Evolutionary conservation across 495 filamentous ascomycete genomes (phyloP).

Genomic region (Hypoxylon lienhwacheense): DNA sequence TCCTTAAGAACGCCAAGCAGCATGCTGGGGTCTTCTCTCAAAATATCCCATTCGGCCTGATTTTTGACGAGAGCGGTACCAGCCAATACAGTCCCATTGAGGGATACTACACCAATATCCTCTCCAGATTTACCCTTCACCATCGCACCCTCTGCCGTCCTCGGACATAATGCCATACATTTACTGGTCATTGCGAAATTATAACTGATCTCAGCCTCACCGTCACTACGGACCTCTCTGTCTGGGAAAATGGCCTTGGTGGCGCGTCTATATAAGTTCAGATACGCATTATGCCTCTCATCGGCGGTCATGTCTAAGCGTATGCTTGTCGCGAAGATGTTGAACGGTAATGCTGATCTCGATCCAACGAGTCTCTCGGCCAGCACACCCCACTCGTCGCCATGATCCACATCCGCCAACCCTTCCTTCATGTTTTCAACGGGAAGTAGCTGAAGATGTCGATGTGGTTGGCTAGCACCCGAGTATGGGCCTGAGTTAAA

Average conservation of each 20-base stretch:
- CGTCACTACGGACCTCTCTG: slow-evolving; percentile 32
- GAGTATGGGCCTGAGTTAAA: slow-evolving; percentile 79
- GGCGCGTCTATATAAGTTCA: slow-evolving; percentile 59
- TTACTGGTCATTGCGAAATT: slow-evolving; percentile 75
- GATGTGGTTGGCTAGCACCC: slow-evolving; percentile 78
- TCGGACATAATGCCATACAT: slow-evolving; percentile 69
- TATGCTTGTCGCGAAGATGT: slow-evolving; percentile 34
- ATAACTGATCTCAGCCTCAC: slow-evolving; percentile 67
- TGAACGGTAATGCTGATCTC: slow-evolving; percentile 34
- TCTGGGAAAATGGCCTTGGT: slow-evolving; percentile 34
- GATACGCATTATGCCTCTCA: slow-evolving; percentile 39
- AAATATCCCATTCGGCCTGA: slow-evolving; percentile 67
- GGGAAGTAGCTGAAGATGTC: slow-evolving; percentile 78
- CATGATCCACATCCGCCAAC: slow-evolving; percentile 33
- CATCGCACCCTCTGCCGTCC: slow-evolving; percentile 50
- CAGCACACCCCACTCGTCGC: slow-evolving; percentile 52
- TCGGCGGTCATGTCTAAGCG: slow-evolving; percentile 32
- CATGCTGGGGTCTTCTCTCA: slow-evolving; percentile 54
- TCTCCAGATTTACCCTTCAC: slow-evolving; percentile 42
- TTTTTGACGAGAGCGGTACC: slow-evolving; percentile 80
- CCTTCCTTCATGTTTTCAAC: slow-evolving; percentile 66
- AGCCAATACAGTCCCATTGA: slow-evolving; percentile 81
- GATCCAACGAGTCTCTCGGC: slow-evolving; percentile 49
- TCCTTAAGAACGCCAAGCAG: slow-evolving; percentile 58
- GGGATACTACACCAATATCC: slow-evolving; percentile 59